Base-by-base conservation (phyloP, 805 yeast species). In the Cyberlindnera euphorbiae region DNA sequence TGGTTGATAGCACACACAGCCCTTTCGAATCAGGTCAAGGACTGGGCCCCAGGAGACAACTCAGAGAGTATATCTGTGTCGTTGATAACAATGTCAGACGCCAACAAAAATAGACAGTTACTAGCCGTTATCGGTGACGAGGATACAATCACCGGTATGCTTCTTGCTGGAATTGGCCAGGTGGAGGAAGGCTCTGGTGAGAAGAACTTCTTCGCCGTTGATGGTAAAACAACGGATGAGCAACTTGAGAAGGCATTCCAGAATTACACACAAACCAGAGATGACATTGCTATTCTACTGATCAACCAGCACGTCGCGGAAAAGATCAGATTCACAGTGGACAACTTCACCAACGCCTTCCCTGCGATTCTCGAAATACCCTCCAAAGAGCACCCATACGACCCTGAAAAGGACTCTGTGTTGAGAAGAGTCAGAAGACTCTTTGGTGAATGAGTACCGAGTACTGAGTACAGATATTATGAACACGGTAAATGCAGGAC, bases 331-430 rank as follows among this genome's bases (percentile, higher is more conserved):
- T 71, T 71, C 47, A 72, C 73, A 47, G 87, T 93, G 30, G 98
- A 93, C 53, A 71, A 75, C 32, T 93, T 74, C 64, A 78, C 94
- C 13, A 77, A 79, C 46, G 95, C 98, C 9, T 93, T 93, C 63
- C 98, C 98, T 8, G 97, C 98, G 3, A 77, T 93, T 32, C 70
- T 93, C 55, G 98, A 93, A 64, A 93, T 93, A 44, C 98, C 98
- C 18, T 87, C 97, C 12, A 93, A 93, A 67, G 98, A 93, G 57
- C 97, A 93, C 60, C 97, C 98, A 16, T 93, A 93, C 60, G 71
- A 93, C 60, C 98, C 98, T 15, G 97, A 90, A 60, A 93, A 90
- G 77, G 98, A 93, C 63, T 82, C 95, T 15, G 88, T 93, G 27
- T 72, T 93, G 63, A 81, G 90, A 64, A 83, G 95, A 60, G 98